Evolutionary conservation across 225 moss, liverwort and hornwort genomes (phyloP).

Genomic region (Bryoerythrophyllum caledonicum): DNA sequence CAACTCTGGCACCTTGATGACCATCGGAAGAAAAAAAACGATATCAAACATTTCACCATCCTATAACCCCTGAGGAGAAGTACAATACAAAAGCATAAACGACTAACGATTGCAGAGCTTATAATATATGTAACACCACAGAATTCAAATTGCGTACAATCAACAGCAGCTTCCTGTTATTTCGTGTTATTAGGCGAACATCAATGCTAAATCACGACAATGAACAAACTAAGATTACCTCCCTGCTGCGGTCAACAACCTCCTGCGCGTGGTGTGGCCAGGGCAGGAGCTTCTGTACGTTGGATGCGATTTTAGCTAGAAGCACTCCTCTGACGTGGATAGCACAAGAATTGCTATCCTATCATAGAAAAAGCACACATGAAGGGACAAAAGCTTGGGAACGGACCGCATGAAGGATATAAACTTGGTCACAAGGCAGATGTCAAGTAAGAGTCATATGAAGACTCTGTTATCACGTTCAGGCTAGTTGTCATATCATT

Average conservation of each 20-base stretch:
- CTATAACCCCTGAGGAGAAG: too few relatives aligned
- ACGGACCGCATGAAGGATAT: too few relatives aligned
- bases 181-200: too few relatives aligned
- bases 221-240: neutral
- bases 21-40: rapidly evolving
- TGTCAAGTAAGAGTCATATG: neutral
- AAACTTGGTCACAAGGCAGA: neutral
- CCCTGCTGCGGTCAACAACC: neutral
- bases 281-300: neutral
- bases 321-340: too few relatives aligned
- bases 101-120: too few relatives aligned
- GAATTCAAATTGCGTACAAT: neutral
- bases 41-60: too few relatives aligned
- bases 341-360: neutral
- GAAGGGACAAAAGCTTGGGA: neutral
- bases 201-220: neutral
- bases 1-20: neutral
- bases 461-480: neutral
- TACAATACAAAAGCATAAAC: too few relatives aligned
- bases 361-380: neutral
- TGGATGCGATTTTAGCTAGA: neutral
- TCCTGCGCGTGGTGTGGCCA: neutral
- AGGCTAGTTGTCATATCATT: neutral
- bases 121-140: too few relatives aligned
- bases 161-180: too few relatives aligned